These are phyloP conservation scores for Alternaria consortialis DNA, from an alignment of 2,329 filamentous ascomycete genomes.

Conservation along the genomic window DNA sequence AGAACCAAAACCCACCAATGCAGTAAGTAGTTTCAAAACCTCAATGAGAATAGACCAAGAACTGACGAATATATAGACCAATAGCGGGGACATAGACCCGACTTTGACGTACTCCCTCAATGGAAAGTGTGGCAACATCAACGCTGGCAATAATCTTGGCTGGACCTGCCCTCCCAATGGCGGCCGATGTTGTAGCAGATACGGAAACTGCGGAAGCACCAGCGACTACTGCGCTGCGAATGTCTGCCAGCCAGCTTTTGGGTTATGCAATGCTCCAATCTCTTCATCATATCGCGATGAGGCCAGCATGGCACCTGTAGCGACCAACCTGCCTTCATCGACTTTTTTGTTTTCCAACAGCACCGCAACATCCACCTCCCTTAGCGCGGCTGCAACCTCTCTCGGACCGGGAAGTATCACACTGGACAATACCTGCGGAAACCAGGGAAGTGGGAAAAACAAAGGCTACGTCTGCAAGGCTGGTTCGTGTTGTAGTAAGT, in stretches of 20 bases:
- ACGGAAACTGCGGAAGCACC: slow-evolving; percentile 13
- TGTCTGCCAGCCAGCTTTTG: slow-evolving; percentile 12
- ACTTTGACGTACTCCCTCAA: slow-evolving; percentile 15
- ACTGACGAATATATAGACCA: no score
- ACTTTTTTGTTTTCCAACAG: not conserved
- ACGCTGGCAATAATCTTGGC: slow-evolving; percentile 15
- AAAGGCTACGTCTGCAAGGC: not conserved
- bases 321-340: slow-evolving; percentile 1
- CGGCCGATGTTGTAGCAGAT: slow-evolving; percentile 19
- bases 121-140: slow-evolving; percentile 18
- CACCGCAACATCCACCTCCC: no score
- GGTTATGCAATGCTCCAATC: not conserved
- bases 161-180: slow-evolving; percentile 18
- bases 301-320: not conserved
- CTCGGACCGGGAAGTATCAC: not conserved
- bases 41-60: no score
- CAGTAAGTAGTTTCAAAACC: no score
- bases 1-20: not conserved
- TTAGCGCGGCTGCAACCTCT: no score
- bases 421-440: not conserved
- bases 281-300: not conserved
- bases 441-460: not conserved
- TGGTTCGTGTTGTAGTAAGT: not conserved
- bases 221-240: slow-evolving; percentile 10
- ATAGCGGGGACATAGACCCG: slow-evolving; percentile 1